Evolutionary conservation across 164 flowering plant species (phyloP).

Genomic region (Magnolia kwangsiensis): DNA sequence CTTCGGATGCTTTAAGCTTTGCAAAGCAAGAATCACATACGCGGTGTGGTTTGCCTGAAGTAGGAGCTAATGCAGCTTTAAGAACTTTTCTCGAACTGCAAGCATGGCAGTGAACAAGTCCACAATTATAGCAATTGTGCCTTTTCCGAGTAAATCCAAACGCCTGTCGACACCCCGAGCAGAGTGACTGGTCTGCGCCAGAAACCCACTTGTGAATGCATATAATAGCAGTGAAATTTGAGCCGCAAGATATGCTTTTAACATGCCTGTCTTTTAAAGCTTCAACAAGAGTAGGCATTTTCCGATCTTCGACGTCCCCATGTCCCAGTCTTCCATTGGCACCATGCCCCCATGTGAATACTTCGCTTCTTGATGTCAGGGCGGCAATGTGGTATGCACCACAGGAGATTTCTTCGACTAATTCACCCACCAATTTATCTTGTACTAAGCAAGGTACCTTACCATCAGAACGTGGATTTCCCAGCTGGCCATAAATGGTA

Average conservation of each 20-base stretch:
- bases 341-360: conserved; percentile 73
- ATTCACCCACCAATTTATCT: conserved; percentile 65
- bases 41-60: conserved; percentile 60
- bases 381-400: conserved; percentile 75
- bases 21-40: conserved; percentile 58
- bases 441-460: conserved; percentile 64
- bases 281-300: conserved; percentile 49
- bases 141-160: conserved; percentile 56
- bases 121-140: conserved; percentile 58
- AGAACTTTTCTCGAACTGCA: conserved; percentile 52
- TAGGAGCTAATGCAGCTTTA: conserved; percentile 49
- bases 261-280: conserved; percentile 47
- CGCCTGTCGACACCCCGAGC: conserved; percentile 51
- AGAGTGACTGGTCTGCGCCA: conserved; percentile 51
- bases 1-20: conserved; percentile 47
- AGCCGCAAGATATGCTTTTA: conserved; percentile 50
- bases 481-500: conserved; percentile 63
- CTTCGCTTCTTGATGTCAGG: conserved; percentile 71
- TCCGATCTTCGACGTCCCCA: conserved; percentile 52
- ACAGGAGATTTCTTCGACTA: conserved; percentile 71
- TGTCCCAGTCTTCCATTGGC: conserved; percentile 62
- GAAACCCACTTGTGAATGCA: conserved; percentile 60
- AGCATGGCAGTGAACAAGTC: conserved; percentile 47
- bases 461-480: conserved; percentile 62
- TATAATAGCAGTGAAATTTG: conserved; percentile 48